phyloP scores from a whole-genome alignment of 768 basidiomycete species.

The Russula sp. region DNA sequence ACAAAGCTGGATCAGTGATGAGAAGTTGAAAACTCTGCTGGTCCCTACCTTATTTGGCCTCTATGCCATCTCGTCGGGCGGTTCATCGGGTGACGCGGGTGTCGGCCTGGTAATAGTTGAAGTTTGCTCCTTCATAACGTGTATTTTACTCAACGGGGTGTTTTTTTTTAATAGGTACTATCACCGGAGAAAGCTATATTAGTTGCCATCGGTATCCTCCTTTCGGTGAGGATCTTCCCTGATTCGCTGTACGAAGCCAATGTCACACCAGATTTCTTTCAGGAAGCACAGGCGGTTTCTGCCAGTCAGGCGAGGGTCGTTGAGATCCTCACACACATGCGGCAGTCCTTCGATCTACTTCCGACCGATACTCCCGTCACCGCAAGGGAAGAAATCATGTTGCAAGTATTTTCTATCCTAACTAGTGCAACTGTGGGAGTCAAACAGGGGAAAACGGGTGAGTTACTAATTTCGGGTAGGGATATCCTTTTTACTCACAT shows the following conservation, averaged over 20 bases:
- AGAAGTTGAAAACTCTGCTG: not conserved
- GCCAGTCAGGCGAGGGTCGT: not conserved
- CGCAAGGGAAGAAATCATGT: not conserved
- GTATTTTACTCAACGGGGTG: no score
- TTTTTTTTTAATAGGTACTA: not conserved
- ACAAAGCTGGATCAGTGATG: not conserved
- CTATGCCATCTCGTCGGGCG: not conserved
- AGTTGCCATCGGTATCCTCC: not conserved
- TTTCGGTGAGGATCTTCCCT: not conserved
- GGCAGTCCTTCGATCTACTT: not conserved
- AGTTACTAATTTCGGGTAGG: not conserved
- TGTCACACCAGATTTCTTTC: not conserved
- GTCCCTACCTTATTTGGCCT: not conserved
- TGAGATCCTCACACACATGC: not conserved
- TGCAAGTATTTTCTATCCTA: not conserved
- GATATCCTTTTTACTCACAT: not conserved
- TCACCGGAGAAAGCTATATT: not conserved
- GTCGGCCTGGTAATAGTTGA: not conserved
- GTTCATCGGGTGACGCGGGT: not conserved
- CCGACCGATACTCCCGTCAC: no score
- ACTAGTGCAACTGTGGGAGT: not conserved
- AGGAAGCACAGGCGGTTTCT: not conserved
- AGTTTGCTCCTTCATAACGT: not conserved
- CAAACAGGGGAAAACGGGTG: not conserved
- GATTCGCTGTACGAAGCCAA: not conserved